Evolutionary conservation across 495 filamentous ascomycete species (phyloP).

Genomic region (Neurospora sp.): DNA sequence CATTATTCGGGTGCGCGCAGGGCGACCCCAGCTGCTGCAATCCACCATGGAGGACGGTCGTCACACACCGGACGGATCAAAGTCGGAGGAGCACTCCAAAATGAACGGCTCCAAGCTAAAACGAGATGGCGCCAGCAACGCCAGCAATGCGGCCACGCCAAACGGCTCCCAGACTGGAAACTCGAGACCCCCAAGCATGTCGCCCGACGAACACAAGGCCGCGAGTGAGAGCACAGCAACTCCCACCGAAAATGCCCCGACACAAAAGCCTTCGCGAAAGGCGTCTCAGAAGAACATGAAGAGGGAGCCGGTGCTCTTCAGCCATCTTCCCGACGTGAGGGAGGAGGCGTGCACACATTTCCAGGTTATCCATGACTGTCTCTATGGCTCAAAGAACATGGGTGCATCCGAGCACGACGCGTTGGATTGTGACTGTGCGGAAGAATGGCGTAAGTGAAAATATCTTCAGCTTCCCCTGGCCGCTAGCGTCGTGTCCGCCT

Average conservation of each 20-base stretch:
- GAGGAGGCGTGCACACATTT: slow-evolving; percentile 68
- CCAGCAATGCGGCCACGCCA: slow-evolving; percentile 20
- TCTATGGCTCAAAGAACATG: slow-evolving; percentile 80
- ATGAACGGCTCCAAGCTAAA: slow-evolving; percentile 23
- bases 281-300: slow-evolving; percentile 57
- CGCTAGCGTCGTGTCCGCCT: not conserved
- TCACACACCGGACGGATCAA: slow-evolving; percentile 20
- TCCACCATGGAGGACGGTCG: slow-evolving; percentile 33
- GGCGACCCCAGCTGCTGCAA: not conserved
- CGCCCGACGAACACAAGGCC: slow-evolving; percentile 34
- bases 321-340: slow-evolving; percentile 62
- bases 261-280: slow-evolving; percentile 65
- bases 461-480: slow-evolving; percentile 3
- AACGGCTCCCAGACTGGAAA: slow-evolving; percentile 26
- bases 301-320: slow-evolving; percentile 53
- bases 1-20: not conserved
- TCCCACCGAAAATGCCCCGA: slow-evolving; percentile 31
- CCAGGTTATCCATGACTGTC: slow-evolving; percentile 67
- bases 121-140: slow-evolving; percentile 25
- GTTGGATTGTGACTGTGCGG: slow-evolving; percentile 89
- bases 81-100: slow-evolving; percentile 20
- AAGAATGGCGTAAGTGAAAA: slow-evolving; percentile 83
- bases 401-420: slow-evolving; percentile 82
- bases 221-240: slow-evolving; percentile 31
- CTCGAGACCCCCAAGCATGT: slow-evolving; percentile 29